Base-by-base conservation (phyloP, 345 rosid genomes). In the Excoecaria cochinchinensis region DNA sequence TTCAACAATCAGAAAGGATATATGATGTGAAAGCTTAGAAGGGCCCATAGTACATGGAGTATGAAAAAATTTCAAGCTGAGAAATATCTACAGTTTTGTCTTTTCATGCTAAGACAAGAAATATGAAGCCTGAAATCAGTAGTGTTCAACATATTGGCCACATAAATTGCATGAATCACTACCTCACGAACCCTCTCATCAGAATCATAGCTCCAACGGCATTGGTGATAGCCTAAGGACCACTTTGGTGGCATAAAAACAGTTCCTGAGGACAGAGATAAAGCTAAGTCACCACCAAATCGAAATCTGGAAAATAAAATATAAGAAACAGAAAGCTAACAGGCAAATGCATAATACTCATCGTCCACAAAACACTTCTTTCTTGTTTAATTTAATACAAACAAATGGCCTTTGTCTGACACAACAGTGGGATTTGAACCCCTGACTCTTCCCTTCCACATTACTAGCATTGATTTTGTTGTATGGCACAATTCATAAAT, bases 231-330 rank as follows among this genome's bases (percentile, higher is more conserved):
- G 64, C 98, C 98, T 65, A 94, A 77, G 53, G 98, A 87, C 98
- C 98, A 94, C 85, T 90, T 92, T 50, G 98, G 97, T 67, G 97
- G 97, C 97, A 94, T 94, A 83, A 92, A 92, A 38, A 89, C 84
- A 50, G 95, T 89, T 78, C 97, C 97, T 94, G 78, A 72, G 4
- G 39, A 63, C 47, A 76, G 38, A 14, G 48, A 44, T 31, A 21
- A 15, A 74, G 55, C 64, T 65, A 50, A 42, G 62, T 52, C 56
- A 71, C 19, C 51, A 73, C 13, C 42, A 73, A 46, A 44, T 9
- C 14, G 12, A 60, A 13, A 48, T 15, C 6, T 10, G 15, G 19
- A 25, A 14, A 31, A 24, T 2, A 14, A 61, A 69, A 57, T 1
- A 13, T 44, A 10, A 8, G 10, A 44, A 42, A 31, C 31, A 31